Percentiles rank a stretch among this genome's conserved stretches.
These are phyloP conservation scores for Suzukiozyma palmioleophila DNA, from an alignment of 1,139 yeast genomes.

Conservation along the genomic window DNA sequence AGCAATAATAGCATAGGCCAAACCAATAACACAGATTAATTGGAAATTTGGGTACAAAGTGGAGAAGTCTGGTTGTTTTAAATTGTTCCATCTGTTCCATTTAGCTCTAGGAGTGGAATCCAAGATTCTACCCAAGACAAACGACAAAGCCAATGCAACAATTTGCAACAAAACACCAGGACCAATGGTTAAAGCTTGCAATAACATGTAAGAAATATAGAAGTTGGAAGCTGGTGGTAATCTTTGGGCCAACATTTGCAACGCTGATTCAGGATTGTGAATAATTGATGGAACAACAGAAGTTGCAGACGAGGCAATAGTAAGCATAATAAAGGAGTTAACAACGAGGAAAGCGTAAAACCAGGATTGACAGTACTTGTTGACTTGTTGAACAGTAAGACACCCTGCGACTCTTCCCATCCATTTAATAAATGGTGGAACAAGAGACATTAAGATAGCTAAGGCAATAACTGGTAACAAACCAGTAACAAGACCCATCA, in stretches of 20 bases:
- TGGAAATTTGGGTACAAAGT: conserved; percentile 37
- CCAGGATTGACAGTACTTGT: conserved; percentile 79
- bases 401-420: conserved; percentile 73
- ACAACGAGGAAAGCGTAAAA: conserved; percentile 87
- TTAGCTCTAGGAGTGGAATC: conserved; percentile 47
- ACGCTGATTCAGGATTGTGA: conserved; percentile 49
- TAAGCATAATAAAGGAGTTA: conserved; percentile 76
- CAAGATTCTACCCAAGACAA: conserved; percentile 42
- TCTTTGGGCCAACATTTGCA: conserved; percentile 53
- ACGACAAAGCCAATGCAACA: conserved; percentile 42
- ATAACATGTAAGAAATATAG: conserved; percentile 49
- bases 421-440: conserved; percentile 63
- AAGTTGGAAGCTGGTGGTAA: conserved; percentile 74
- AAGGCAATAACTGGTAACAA: conserved; percentile 80
- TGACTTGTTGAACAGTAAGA: conserved; percentile 67
- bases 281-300: conserved; percentile 61
- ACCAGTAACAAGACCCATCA: conserved; percentile 82
- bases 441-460: conserved; percentile 74
- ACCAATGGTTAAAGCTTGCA: conserved; percentile 40
- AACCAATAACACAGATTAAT: conserved; percentile 35
- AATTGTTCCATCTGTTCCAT: conserved; percentile 40
- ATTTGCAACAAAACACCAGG: conserved; percentile 37
- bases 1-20: conserved; percentile 39
- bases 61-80: conserved; percentile 42
- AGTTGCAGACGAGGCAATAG: conserved; percentile 75